Evolutionary conservation across 169 alveolate species (phyloP), one percentile per base, ranked within the genome.

Genomic region (Plasmodium cynomolgi): DNA sequence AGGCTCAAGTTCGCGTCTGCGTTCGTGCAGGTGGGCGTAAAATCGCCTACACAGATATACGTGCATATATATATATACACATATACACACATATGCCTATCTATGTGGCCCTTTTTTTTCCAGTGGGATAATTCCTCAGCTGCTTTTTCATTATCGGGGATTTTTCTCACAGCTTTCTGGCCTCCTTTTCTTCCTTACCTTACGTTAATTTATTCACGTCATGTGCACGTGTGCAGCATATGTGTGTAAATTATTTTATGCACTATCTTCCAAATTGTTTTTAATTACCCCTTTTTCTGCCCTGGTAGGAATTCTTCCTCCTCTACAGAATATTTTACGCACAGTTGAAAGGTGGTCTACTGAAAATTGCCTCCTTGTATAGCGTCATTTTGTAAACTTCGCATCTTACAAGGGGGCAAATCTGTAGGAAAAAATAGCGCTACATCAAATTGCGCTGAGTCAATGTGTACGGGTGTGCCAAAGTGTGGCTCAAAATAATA

Each of bases 31-130:
- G 41, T 47, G 3, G 5, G 37, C 73, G 41, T 50, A 58, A 44
- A 50, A 72, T 50, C 15, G n/a, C 13, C 41, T 81, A 33, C 62
- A 83, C 23, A 56, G 47, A 80, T 29, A 17, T 79, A n/a, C 34
- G 74, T 41, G n/a, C 74, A 44, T 80, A n/a, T 80, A 34, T 41
- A 80, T 81, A 44, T 50, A 50, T 29, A 81, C 31, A 81, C 20
- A 5, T 37, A 41, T 29, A 83, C 41, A 31, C 37, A 17, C 33
- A 81, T 11, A 23, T 20, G 34, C 39, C 84, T 15, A 37, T 68
- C 37, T 26, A 20, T 68, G 37, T 23, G 77, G 15, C n/a, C n/a
- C 39, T 9, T 68, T 20, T 26, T 68, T 68, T 68, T 62, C 39
- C 31, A 6, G 37, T 20, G 77, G 77, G 37, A 68, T 26, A 68